Evolutionary conservation across 306 rosid species (phyloP), one percentile per base, ranked within the genome.

Genomic region (Cyamopsis tetragonoloba): DNA sequence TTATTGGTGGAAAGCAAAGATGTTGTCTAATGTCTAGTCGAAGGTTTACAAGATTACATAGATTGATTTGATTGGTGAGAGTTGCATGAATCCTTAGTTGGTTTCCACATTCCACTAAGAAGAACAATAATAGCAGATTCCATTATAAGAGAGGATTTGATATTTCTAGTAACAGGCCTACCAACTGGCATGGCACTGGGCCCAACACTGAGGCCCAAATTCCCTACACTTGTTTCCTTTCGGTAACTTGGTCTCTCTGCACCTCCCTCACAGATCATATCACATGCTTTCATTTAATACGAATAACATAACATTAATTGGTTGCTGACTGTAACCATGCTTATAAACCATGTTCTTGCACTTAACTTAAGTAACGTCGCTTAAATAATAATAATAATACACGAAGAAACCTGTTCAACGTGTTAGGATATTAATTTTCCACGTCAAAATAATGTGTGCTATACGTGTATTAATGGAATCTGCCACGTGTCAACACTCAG

Each of bases 171-270:
- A 4, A 50, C 3, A 23, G 43, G 59, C 14, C 23, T 37, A 31
- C 50, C 72, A 46, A 35, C 20, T 67, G 71, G 58, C 3, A 0
- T 67, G 71, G 58, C 3, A 0, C 12, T 63, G 79, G 78, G 66
- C 74, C 76, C 81, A 66, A 54, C 3, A 44, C 8, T 22, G 19
- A 35, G 68, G 81, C 79, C 81, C 77, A 68, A 58, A 38, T 28
- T 47, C 43, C 49, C 70, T 22, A 8, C 61, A 62, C 20, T 12
- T 6, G 10, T 53, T n/a, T 6, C 38, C 11, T 8, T 27, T 11
- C 20, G 18, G 37, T 38, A 15, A 7, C 24, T 37, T 47, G 46
- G 67, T 43, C 24, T 55, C 51, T 32, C 13, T 54, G 38, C 59
- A 60, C 20, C 12, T n/a, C 38, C 66, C 66, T 53, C 68, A 51